Evolutionary conservation across 306 rosid genomes (phyloP).

Genomic region (Begonia peltatifolia): DNA sequence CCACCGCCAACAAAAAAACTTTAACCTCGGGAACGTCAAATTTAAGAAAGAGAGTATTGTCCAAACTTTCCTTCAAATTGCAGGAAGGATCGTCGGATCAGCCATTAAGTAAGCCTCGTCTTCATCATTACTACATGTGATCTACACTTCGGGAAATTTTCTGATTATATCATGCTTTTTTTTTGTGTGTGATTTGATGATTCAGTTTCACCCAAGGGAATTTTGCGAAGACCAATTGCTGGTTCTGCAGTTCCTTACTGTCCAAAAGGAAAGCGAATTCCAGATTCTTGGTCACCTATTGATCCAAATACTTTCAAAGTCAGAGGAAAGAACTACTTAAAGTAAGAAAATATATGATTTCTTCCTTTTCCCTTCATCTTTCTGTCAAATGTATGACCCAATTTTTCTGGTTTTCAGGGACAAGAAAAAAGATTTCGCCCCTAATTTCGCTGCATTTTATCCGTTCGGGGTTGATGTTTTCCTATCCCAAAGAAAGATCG

Average conservation of each 20-base stretch:
- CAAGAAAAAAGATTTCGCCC: constrained; percentile 84
- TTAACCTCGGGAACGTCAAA: constrained; percentile 32
- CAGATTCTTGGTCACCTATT: constrained; percentile 73
- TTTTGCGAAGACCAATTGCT: constrained; percentile 46
- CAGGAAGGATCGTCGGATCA: constrained; percentile 52
- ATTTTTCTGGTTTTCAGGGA: constrained; percentile 42
- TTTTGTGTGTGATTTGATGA: neutral
- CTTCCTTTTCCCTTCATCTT: neutral
- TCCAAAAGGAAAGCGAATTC: constrained; percentile 48
- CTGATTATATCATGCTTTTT: neutral
- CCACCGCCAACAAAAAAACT: constrained; percentile 45
- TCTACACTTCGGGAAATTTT: neutral
- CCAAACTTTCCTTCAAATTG: constrained; percentile 73
- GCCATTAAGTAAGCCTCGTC: constrained; percentile 39
- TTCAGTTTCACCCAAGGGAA: constrained; percentile 62
- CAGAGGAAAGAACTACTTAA: constrained; percentile 66
- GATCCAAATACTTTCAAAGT: constrained; percentile 81
- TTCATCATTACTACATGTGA: neutral
- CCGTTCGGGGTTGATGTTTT: constrained; percentile 82
- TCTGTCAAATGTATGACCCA: neutral
- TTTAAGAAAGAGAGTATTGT: constrained; percentile 36
- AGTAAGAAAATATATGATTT: constrained; percentile 20
- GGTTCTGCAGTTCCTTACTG: constrained; percentile 59
- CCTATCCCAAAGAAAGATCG: constrained; percentile 60
- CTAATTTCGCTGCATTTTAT: constrained; percentile 57